These are phyloP conservation scores for Teratosphaeria viscida DNA, from an alignment of 2,329 filamentous ascomycete species.

Conservation along the genomic window DNA sequence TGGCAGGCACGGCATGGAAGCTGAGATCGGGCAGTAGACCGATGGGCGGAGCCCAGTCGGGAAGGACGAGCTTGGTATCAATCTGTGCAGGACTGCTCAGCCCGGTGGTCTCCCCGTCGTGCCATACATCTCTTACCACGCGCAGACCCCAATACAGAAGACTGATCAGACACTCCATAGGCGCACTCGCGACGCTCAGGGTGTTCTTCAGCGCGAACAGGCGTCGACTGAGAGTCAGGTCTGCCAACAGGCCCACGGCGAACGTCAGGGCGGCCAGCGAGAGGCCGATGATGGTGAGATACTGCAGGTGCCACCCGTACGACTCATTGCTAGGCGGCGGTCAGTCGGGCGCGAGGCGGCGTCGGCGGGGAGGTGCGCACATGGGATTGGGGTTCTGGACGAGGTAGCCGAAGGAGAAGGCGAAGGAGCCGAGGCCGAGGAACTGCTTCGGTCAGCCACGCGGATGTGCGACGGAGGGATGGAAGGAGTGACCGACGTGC, in stretches of 20 bases:
- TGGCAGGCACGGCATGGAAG: constrained; percentile 55
- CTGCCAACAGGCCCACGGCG: constrained; percentile 50
- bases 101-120: neutral
- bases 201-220: constrained; percentile 59
- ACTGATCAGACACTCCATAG: constrained; percentile 60
- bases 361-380: constrained; percentile 13
- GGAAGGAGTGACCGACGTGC: constrained; percentile 34
- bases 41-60: constrained; percentile 30
- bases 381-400: constrained; percentile 27
- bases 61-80: constrained; percentile 44
- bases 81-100: constrained; percentile 17
- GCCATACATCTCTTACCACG: constrained; percentile 30
- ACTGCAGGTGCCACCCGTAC: constrained; percentile 62
- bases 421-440: constrained; percentile 35
- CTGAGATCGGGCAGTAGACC: constrained; percentile 48
- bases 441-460: constrained; percentile 7
- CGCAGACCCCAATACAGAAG: constrained; percentile 63
- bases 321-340: constrained; percentile 39
- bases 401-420: constrained; percentile 34
- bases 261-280: constrained; percentile 53
- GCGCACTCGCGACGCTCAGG: constrained; percentile 54
- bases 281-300: constrained; percentile 64
- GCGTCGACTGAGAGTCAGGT: constrained; percentile 47
- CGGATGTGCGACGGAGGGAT: constrained; percentile 5
- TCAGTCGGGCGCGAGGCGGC: constrained; percentile 6